Conservation (phyloP, 257 asterid genomes). For the Cordia subcordata region DNA sequence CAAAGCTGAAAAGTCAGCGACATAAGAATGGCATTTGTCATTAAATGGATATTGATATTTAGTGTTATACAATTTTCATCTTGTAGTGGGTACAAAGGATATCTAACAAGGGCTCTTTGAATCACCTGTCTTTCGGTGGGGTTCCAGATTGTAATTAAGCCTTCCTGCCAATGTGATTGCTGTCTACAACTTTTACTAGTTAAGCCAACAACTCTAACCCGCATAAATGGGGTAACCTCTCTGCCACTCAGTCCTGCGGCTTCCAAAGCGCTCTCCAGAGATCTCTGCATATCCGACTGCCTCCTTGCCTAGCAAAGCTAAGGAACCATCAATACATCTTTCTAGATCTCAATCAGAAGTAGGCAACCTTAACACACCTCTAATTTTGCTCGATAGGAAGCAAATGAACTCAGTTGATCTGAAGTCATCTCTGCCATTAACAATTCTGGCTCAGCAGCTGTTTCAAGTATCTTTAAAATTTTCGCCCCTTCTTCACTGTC, state of each 20-base stretch:
- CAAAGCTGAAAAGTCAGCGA: conserved; percentile 3
- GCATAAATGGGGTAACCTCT: conserved; percentile 79
- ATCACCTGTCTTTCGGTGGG: conserved; percentile 89
- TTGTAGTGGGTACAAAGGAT: not conserved
- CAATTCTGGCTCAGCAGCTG: conserved; percentile 93
- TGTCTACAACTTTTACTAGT: conserved; percentile 32
- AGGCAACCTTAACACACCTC: conserved; percentile 53
- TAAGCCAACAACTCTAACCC: conserved; percentile 88
- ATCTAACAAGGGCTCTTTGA: not conserved
- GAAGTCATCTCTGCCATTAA: conserved; percentile 98
- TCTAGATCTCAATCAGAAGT: conserved; percentile 2
- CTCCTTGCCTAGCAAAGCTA: conserved; percentile 45
- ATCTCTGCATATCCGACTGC: conserved; percentile 60
- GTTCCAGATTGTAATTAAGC: conserved; percentile 91
- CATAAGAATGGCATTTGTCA: not conserved
- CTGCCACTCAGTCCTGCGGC: conserved; percentile 74
- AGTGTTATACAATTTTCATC: too few species aligned
- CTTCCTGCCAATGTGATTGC: conserved; percentile 35
- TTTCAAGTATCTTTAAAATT: conserved; percentile 85
- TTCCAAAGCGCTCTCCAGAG: conserved; percentile 70
- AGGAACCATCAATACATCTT: conserved; percentile 11
- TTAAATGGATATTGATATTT: too few species aligned
- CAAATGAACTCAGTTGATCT: conserved; percentile 67
- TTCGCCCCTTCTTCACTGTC: conserved; percentile 93
- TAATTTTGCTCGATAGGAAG: conserved; percentile 71